A percentile compares a stretch with the other conserved stretches of the same genome.
These are phyloP conservation scores for Umbellularia californica DNA, from an alignment of 164 flowering plant species.

Conservation along the genomic window DNA sequence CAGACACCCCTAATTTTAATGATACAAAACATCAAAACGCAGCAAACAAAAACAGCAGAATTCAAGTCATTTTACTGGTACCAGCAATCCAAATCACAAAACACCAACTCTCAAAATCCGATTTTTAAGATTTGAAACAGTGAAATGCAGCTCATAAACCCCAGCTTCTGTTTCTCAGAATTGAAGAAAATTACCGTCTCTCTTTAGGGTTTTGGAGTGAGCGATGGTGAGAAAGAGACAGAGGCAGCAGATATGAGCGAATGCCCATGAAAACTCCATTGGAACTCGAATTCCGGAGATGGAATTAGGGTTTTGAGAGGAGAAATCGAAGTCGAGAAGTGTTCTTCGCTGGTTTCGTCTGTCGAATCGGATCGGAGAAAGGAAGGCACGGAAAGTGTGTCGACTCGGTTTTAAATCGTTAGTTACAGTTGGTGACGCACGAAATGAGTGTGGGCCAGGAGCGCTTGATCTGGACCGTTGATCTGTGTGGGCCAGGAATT, in stretches of 20 bases:
- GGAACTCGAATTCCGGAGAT: neutral
- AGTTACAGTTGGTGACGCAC: too few species aligned
- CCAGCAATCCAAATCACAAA: neutral
- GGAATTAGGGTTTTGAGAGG: neutral
- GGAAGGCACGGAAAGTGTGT: too few species aligned
- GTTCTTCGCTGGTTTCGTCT: too few species aligned
- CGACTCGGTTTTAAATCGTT: too few species aligned
- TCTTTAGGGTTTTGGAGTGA: conserved; percentile 67
- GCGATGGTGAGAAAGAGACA: conserved; percentile 27
- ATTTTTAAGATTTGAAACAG: neutral
- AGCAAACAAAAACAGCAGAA: neutral
- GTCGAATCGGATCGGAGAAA: too few species aligned
- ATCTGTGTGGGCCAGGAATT: too few species aligned
- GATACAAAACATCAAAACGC: neutral
- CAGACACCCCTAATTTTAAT: neutral
- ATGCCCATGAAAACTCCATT: neutral
- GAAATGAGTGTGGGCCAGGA: too few species aligned
- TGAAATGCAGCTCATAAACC: neutral
- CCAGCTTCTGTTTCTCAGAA: neutral
- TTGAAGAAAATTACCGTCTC: conserved; percentile 49
- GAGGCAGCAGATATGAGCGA: conserved; percentile 23
- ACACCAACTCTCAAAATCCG: neutral
- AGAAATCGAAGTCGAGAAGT: too few species aligned
- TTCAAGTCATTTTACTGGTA: neutral
- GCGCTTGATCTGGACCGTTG: too few species aligned